A percentile compares a stretch with the other conserved stretches of the same genome.
These are phyloP conservation scores for Ogataea glucozyma DNA, from an alignment of 805 yeast genomes.

Conservation along the genomic window DNA sequence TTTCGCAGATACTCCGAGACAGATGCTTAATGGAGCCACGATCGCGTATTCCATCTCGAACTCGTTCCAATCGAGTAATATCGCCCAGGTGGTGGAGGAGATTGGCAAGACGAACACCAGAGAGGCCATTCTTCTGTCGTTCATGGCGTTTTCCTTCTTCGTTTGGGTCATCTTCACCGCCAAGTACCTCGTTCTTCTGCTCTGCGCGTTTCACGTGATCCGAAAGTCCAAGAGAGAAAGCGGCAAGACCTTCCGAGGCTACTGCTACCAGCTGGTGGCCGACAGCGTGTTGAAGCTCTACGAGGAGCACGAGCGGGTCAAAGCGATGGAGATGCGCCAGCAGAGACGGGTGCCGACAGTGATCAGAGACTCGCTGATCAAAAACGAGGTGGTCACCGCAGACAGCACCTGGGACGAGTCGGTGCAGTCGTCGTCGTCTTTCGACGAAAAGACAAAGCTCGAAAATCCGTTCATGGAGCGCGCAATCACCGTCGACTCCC, in stretches of 20 bases:
- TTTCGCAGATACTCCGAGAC: slow-evolving; percentile 85
- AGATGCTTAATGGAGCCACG: slow-evolving; percentile 78
- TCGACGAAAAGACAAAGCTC: background rate
- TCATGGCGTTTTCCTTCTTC: slow-evolving; percentile 73
- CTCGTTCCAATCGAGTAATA: slow-evolving; percentile 38
- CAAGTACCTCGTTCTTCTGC: slow-evolving; percentile 25
- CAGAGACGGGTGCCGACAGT: slow-evolving; percentile 23
- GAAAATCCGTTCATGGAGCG: slow-evolving; percentile 4
- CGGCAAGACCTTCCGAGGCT: slow-evolving; percentile 19
- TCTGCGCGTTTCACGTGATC: slow-evolving; percentile 27
- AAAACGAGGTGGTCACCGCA: background rate
- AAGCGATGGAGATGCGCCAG: slow-evolving; percentile 12
- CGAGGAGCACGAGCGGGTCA: slow-evolving; percentile 25
- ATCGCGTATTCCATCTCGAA: slow-evolving; percentile 52
- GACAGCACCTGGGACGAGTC: too few species aligned
- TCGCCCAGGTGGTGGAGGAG: slow-evolving; percentile 48
- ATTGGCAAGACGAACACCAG: slow-evolving; percentile 62
- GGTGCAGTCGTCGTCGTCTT: background rate
- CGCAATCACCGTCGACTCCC: slow-evolving; percentile 1
- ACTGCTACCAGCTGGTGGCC: slow-evolving; percentile 32
- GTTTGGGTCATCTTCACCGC: slow-evolving; percentile 67
- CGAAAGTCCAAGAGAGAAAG: slow-evolving; percentile 9
- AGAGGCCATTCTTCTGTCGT: slow-evolving; percentile 70
- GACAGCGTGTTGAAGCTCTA: slow-evolving; percentile 30
- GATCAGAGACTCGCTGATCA: slow-evolving; percentile 1